These are phyloP conservation scores for Clavispora asparagi DNA, from an alignment of 805 yeast species.

Conservation along the genomic window DNA sequence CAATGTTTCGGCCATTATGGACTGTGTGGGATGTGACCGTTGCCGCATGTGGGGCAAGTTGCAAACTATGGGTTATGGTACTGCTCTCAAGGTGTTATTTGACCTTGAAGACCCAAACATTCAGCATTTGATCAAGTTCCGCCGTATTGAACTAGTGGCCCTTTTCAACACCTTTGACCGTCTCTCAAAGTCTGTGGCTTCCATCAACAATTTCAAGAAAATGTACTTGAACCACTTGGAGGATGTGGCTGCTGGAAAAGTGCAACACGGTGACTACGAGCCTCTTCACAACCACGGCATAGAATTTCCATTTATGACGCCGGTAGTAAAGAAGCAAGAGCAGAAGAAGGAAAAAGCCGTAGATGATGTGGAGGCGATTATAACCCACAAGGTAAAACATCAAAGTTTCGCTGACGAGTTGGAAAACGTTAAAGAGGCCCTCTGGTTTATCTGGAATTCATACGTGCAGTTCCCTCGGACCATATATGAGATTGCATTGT, in stretches of 20 bases:
- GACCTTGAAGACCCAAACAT: constrained; percentile 58
- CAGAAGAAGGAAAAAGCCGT: background rate
- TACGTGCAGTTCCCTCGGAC: constrained; percentile 68
- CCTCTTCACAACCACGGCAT: constrained; percentile 27
- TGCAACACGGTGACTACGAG: constrained; percentile 38
- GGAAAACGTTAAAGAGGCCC: constrained; percentile 51
- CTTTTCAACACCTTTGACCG: constrained; percentile 90
- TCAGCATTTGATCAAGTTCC: constrained; percentile 51
- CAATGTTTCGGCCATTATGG: constrained; percentile 91
- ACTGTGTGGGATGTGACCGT: constrained; percentile 97
- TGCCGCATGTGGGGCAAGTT: constrained; percentile 98
- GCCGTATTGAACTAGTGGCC: constrained; percentile 83
- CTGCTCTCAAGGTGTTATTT: constrained; percentile 85
- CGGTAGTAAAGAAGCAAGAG: constrained; percentile 2
- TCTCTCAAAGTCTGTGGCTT: constrained; percentile 74
- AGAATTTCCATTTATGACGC: constrained; percentile 33
- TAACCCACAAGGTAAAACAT: background rate
- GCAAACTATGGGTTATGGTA: constrained; percentile 96
- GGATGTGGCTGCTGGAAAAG: constrained; percentile 35
- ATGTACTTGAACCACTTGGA: constrained; percentile 43
- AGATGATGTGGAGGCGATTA: background rate
- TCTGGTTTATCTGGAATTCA: constrained; percentile 58
- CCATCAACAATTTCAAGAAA: constrained; percentile 66
- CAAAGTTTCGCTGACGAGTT: constrained; percentile 37
- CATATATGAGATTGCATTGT: constrained; percentile 45